Evolutionary conservation across 257 asterid species (phyloP).

Genomic region (Gentiana macrophylla): DNA sequence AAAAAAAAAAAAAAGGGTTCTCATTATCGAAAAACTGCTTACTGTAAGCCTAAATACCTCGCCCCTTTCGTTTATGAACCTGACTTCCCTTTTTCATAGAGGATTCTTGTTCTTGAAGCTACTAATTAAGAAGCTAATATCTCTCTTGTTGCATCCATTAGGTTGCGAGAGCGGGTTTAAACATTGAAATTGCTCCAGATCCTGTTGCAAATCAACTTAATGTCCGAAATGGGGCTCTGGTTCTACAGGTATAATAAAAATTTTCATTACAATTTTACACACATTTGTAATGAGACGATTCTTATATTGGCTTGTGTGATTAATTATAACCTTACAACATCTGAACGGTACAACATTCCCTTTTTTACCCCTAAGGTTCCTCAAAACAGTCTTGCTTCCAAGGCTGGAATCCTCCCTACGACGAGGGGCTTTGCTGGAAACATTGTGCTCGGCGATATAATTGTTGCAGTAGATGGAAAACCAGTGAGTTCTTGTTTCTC

Average conservation of each 20-base stretch:
- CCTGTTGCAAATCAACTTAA: slow-evolving; percentile 79
- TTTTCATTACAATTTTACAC: too few species aligned
- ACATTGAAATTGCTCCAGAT: slow-evolving; percentile 72
- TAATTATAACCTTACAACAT: not conserved
- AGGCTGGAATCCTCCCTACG: slow-evolving; percentile 65
- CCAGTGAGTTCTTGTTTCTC: slow-evolving; percentile 38
- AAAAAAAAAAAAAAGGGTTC: too few species aligned
- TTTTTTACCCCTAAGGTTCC: slow-evolving; percentile 48
- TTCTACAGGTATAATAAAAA: slow-evolving; percentile 42
- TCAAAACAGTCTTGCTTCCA: slow-evolving; percentile 59
- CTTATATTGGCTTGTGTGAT: not conserved
- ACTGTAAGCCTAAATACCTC: too few species aligned
- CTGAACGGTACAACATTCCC: not conserved
- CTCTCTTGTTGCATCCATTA: slow-evolving; percentile 9
- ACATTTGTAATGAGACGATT: not conserved
- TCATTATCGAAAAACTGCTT: too few species aligned
- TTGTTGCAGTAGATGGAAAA: slow-evolving; percentile 61
- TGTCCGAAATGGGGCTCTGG: slow-evolving; percentile 83
- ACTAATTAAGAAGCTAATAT: not conserved
- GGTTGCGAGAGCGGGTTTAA: slow-evolving; percentile 81
- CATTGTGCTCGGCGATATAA: slow-evolving; percentile 74
- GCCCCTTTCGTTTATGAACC: too few species aligned
- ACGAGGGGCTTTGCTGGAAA: slow-evolving; percentile 92
- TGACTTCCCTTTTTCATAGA: too few species aligned
- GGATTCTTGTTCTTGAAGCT: too few species aligned